These are phyloP conservation scores for Fusarium metavorans DNA, from an alignment of 2,329 filamentous ascomycete species.

Conservation along the genomic window DNA sequence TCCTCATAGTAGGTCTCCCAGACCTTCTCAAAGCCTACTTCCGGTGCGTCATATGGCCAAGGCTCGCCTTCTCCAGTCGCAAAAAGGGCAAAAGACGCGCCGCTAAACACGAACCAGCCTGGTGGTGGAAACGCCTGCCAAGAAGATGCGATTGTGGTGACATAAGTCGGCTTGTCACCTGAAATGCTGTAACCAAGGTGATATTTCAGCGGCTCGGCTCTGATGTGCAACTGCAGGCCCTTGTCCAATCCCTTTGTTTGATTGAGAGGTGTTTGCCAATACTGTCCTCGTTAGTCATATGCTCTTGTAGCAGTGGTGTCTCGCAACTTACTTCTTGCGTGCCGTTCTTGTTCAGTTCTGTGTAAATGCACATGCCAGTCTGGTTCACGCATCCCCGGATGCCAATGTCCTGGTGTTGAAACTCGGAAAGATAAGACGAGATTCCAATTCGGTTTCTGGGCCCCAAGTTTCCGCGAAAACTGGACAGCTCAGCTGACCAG, in stretches of 20 bases:
- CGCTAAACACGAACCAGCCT: neutral
- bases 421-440: neutral
- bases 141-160: neutral
- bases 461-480: neutral
- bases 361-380: neutral
- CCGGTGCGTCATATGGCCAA: neutral
- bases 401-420: neutral
- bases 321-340: neutral
- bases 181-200: neutral
- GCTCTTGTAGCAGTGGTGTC: rapidly evolving
- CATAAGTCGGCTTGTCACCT: neutral
- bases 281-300: neutral
- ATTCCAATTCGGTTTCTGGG: neutral
- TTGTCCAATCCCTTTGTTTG: neutral
- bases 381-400: neutral
- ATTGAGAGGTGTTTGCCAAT: neutral
- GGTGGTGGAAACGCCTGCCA: neutral
- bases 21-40: neutral
- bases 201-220: neutral
- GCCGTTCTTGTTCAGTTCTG: neutral
- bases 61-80: neutral
- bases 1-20: neutral
- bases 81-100: neutral
- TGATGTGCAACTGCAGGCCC: neutral
- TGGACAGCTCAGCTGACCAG: neutral